Base-by-base conservation (phyloP, 2,329 filamentous ascomycete species). In the Lachnellula occidentalis region DNA sequence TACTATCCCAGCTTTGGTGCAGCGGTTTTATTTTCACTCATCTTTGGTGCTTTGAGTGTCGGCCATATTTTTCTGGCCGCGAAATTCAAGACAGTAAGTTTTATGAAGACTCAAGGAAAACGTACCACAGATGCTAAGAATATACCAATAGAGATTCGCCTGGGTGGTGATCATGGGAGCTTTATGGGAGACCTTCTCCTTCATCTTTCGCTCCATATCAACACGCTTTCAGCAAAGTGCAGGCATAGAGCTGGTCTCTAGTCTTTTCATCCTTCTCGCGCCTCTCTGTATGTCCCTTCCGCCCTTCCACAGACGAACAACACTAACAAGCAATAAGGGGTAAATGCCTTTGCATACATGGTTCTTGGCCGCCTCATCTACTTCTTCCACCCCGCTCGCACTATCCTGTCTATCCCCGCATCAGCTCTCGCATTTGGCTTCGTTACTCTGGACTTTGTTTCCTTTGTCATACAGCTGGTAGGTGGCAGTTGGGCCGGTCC, bases 151-250 rank as follows among this genome's bases (percentile, higher is more conserved):
- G 67, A 58, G 58, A 31, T 76, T 73, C 57, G 69, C 64, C 52
- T 73, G 69, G 71, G 72, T 77, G 5, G 67, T 78, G 5, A 69
- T 74, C 51, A 71, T 76, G 65, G 74, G 69, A 9, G 61, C 61
- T 2, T 45, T 65, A 1, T 77, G 74, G 73, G 73, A 78, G 58
- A 60, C 67, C 15, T 58, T 63, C 1, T 67, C 70, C 6, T 77
- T 67, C 58, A 57, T 72, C 9, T 61, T 72, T 24, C 73, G 74
- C 34, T 63, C 71, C 1, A 59, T 76, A 2, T 70, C 69, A 14
- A 71, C 75, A 1, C 66, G 67, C 22, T 51, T 77, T 39, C 73
- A 74, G 50, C 66, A 72, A 46, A 69, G 61, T 6, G 52, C 58
- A 0, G 59, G 56, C 1, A 66, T 68, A 36, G 63, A 68, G 4